Evolutionary conservation across 805 yeast species (phyloP).

Genomic region (Pichia phayaonensis): DNA sequence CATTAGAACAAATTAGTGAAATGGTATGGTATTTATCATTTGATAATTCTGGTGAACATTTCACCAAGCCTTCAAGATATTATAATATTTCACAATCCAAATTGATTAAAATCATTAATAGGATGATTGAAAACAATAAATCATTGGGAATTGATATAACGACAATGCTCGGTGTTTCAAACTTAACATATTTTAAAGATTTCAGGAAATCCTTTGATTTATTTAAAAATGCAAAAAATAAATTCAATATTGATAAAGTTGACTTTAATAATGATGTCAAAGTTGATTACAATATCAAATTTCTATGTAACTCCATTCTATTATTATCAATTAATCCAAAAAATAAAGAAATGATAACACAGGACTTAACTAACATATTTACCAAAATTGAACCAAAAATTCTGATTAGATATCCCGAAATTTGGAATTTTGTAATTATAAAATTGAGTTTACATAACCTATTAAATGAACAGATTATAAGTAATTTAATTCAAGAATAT

Average conservation of each 20-base stretch:
- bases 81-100: conserved; percentile 21
- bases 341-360: conserved; percentile 11
- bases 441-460: conserved; percentile 19
- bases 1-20: conserved; percentile 22
- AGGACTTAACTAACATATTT: conserved; percentile 15
- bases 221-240: conserved; percentile 23
- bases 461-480: conserved; percentile 12
- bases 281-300: conserved; percentile 23
- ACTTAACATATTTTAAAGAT: conserved; percentile 18
- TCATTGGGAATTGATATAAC: conserved; percentile 19
- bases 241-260: conserved; percentile 14
- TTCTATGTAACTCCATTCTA: conserved; percentile 24
- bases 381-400: conserved; percentile 15
- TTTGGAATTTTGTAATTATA: conserved; percentile 24
- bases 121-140: conserved; percentile 11
- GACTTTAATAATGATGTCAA: conserved; percentile 7
- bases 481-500: conserved; percentile 16
- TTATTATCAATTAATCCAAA: conserved; percentile 15
- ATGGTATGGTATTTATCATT: conserved; percentile 25
- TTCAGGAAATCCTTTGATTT: conserved; percentile 19
- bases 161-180: conserved; percentile 25
- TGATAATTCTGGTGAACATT: conserved; percentile 24
- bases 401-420: conserved; percentile 22
- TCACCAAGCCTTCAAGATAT: conserved; percentile 16
- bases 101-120: conserved; percentile 19